A percentile compares a stretch with the other conserved stretches of the same genome.
phyloP scores from a whole-genome alignment of 2,329 filamentous ascomycete genomes.

The Clarireedia homoeocarpa region DNA sequence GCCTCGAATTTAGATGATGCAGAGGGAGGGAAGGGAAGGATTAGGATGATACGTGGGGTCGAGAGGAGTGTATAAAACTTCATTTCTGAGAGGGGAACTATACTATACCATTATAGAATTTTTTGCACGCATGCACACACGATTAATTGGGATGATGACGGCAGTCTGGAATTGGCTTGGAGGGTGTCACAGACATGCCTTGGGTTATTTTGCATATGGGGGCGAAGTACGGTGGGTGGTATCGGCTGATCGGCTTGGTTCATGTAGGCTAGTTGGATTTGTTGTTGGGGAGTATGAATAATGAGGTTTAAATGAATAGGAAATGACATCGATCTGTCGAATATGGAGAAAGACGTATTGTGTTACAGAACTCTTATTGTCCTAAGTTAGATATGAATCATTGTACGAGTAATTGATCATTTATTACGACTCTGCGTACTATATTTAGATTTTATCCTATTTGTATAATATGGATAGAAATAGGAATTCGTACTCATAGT shows the following conservation, averaged over 20 bases:
- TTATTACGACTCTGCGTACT: no score
- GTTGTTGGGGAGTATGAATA: not conserved
- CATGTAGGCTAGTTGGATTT: not conserved
- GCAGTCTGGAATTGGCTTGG: not conserved
- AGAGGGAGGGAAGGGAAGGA: not conserved
- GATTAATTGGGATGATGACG: not conserved
- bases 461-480: no score
- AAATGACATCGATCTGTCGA: no score
- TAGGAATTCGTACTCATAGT: no score
- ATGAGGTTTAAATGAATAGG: not conserved
- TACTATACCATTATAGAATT: conserved; percentile 1
- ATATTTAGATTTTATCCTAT: no score
- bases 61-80: not conserved
- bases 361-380: no score
- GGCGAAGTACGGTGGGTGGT: not conserved
- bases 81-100: conserved; percentile 1
- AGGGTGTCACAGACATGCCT: not conserved
- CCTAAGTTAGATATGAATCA: no score
- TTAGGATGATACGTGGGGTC: not conserved
- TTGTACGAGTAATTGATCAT: no score
- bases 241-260: not conserved
- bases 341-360: no score
- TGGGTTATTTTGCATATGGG: not conserved
- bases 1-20: conserved; percentile 20
- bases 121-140: not conserved